Evolutionary conservation across 257 asterid species (phyloP).

Genomic region (Solanum bulbocastanum): DNA sequence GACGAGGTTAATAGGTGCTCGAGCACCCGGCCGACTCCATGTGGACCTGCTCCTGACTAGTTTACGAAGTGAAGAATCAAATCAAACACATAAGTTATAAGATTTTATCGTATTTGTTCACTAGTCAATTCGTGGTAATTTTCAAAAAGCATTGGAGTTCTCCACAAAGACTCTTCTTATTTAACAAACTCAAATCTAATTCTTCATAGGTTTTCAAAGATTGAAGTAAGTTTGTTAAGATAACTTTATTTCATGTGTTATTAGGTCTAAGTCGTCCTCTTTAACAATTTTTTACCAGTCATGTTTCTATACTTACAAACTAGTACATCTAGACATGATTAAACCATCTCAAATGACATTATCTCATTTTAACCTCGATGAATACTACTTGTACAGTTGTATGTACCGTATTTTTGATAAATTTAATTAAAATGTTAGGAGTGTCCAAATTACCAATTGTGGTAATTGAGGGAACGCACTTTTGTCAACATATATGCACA

Average conservation of each 20-base stretch:
- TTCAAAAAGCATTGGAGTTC: background rate
- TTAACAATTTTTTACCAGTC: background rate
- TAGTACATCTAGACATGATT: background rate
- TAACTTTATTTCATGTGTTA: background rate
- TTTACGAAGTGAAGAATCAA: background rate
- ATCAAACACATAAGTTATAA: background rate
- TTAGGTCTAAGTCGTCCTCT: background rate
- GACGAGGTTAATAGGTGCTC: no score
- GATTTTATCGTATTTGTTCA: background rate
- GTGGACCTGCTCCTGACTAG: no score
- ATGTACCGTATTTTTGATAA: background rate
- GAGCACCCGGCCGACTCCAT: no score
- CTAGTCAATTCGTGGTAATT: background rate
- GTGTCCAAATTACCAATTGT: background rate
- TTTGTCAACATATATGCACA: constrained; percentile 29
- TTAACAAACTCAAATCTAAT: background rate
- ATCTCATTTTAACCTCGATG: background rate
- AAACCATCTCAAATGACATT: background rate
- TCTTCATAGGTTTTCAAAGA: background rate
- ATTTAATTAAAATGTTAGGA: background rate
- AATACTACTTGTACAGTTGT: background rate
- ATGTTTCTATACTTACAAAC: background rate
- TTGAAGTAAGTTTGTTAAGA: background rate
- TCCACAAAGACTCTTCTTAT: background rate
- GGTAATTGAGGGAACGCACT: constrained; percentile 39